Evolutionary conservation across 805 yeast species (phyloP).

Genomic region (Saturnispora dispora): DNA sequence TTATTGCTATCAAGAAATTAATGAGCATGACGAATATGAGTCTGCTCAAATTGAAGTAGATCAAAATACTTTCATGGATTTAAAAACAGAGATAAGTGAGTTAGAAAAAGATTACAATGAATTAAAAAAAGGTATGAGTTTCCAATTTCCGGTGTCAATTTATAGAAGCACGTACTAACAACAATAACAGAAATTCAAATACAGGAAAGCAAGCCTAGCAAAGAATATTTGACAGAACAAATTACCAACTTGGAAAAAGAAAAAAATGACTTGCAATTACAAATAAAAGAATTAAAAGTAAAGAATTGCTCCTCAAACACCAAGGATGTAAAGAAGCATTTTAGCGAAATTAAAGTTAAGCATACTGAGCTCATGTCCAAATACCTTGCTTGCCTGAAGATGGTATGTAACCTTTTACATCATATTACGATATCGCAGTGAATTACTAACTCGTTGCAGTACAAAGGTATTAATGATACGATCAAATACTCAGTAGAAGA

Average conservation of each 20-base stretch:
- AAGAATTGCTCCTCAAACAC: not conserved
- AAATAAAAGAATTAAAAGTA: not conserved
- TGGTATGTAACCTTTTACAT: not conserved
- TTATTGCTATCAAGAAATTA: constrained; percentile 33
- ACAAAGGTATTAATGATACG: constrained; percentile 4
- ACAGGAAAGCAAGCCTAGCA: constrained; percentile 1
- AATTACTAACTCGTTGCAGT: constrained; percentile 4
- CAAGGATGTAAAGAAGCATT: not conserved
- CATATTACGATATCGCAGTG: not conserved
- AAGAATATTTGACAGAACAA: not conserved
- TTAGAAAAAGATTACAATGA: not conserved
- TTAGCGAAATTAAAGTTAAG: not conserved
- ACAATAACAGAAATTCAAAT: constrained; percentile 1
- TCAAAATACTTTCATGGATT: not conserved
- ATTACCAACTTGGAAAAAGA: not conserved
- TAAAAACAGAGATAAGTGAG: not conserved
- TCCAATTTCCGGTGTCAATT: not conserved
- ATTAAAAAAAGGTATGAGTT: not conserved
- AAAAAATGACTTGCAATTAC: not conserved
- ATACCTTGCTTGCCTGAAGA: not conserved
- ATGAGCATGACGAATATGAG: not conserved
- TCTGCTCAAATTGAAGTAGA: constrained; percentile 2
- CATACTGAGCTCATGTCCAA: not conserved
- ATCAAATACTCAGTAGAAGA: constrained; percentile 14
- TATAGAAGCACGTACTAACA: not conserved